Conservation (phyloP, 169 alveolate genomes). For the Neospora caninum region DNA sequence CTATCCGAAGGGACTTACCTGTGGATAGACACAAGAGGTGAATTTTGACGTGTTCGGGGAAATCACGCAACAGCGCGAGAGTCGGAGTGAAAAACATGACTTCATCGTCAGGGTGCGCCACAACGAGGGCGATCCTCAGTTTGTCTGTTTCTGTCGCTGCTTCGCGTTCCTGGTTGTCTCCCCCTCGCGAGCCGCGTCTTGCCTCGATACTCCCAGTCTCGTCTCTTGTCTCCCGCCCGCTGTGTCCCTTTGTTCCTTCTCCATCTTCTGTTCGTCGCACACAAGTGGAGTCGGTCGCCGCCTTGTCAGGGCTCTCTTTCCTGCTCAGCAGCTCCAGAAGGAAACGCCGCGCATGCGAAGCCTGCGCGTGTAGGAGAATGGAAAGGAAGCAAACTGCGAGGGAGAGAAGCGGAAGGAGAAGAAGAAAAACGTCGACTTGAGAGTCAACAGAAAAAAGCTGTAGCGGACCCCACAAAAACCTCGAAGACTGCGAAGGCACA, state of each 20-base stretch:
- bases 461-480: not conserved
- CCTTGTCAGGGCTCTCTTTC: no score
- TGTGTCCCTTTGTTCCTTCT: not conserved
- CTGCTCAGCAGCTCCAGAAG: not conserved
- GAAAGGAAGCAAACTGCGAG: not conserved
- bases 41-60: constrained; percentile 11
- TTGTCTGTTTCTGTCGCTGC: not conserved
- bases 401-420: constrained; percentile 1
- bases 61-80: constrained; percentile 29
- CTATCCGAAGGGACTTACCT: not conserved
- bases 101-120: constrained; percentile 67
- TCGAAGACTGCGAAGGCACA: not conserved
- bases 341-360: not conserved
- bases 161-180: not conserved
- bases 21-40: constrained; percentile 59
- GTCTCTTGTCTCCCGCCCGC: not conserved
- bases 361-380: not conserved
- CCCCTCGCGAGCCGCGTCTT: not conserved
- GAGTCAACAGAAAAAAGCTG: not conserved
- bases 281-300: no score
- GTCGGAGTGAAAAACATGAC: constrained; percentile 59
- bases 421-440: not conserved
- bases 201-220: not conserved
- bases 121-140: constrained; percentile 34
- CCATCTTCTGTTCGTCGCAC: no score